Conservation (phyloP, 2,329 filamentous ascomycete genomes). For the Thielaviopsis euricoi region DNA sequence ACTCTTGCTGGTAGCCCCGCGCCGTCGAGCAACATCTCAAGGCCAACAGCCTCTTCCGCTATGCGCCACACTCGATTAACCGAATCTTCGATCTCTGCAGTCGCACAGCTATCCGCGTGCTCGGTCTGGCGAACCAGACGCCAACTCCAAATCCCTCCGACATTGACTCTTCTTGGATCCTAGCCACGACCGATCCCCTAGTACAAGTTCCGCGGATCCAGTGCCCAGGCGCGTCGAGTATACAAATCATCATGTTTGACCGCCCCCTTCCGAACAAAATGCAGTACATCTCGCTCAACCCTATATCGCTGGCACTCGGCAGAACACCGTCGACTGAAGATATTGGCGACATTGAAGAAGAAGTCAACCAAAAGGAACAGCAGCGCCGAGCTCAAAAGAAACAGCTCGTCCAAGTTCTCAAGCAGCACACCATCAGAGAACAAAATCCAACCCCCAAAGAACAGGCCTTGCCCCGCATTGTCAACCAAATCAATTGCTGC, state of each 20-base stretch:
- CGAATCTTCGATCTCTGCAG: constrained; percentile 77
- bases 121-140: constrained; percentile 63
- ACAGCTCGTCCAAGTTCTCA: constrained; percentile 68
- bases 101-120: constrained; percentile 63
- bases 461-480: constrained; percentile 58
- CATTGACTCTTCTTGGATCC: constrained; percentile 55
- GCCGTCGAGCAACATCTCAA: constrained; percentile 81
- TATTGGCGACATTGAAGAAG: constrained; percentile 37
- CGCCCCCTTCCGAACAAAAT: constrained; percentile 71
- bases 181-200: constrained; percentile 36
- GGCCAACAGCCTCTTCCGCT: constrained; percentile 66
- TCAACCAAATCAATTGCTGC: constrained; percentile 92
- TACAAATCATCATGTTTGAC: constrained; percentile 82
- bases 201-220: constrained; percentile 51
- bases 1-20: constrained; percentile 33
- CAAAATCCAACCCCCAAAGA: constrained; percentile 70
- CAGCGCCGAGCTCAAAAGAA: constrained; percentile 41
- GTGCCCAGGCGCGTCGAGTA: constrained; percentile 52
- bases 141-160: constrained; percentile 26
- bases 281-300: constrained; percentile 88
- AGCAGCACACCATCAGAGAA: constrained; percentile 68
- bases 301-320: constrained; percentile 72
- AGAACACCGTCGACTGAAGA: constrained; percentile 39
- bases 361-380: constrained; percentile 50
- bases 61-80: constrained; percentile 61